These are phyloP conservation scores for Sphaerosporella brunnea DNA, from an alignment of 495 filamentous ascomycete species.

Conservation along the genomic window DNA sequence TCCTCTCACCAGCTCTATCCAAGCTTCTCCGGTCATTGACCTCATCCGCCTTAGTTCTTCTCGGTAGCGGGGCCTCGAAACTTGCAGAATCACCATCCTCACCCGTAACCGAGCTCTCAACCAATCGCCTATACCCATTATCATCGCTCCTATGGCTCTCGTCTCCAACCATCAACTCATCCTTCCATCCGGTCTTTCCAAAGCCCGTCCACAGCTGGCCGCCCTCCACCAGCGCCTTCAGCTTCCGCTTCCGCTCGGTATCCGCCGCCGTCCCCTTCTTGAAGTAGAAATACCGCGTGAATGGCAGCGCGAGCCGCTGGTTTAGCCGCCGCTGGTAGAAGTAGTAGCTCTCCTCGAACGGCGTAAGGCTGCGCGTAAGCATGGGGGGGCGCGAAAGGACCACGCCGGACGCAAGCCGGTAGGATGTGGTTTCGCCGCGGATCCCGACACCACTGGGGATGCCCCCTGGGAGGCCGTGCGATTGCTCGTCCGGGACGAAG, in stretches of 20 bases:
- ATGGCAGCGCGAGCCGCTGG: conserved; percentile 76
- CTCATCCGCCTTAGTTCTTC: conserved; percentile 66
- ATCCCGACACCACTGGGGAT: too few species aligned
- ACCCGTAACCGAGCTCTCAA: conserved; percentile 45
- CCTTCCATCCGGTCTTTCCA: conserved; percentile 63
- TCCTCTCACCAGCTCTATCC: conserved; percentile 55
- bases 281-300: conserved; percentile 89
- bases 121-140: conserved; percentile 29
- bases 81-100: conserved; percentile 41
- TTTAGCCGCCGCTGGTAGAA: conserved; percentile 96
- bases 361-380: conserved; percentile 62
- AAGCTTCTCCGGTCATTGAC: conserved; percentile 55
- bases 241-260: conserved; percentile 79
- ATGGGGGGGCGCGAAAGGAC: conserved; percentile 77
- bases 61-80: conserved; percentile 49
- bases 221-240: conserved; percentile 37
- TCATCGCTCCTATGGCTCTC: conserved; percentile 40
- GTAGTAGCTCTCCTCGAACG: conserved; percentile 82
- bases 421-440: not conserved
- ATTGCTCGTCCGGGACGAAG: too few species aligned
- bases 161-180: conserved; percentile 68
- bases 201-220: conserved; percentile 59
- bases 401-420: conserved; percentile 57
- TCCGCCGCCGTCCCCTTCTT: conserved; percentile 73
- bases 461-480: too few species aligned